Evolutionary conservation across 768 basidiomycete species (phyloP).

Genomic region (Candolleomyces aberdarensis): DNA sequence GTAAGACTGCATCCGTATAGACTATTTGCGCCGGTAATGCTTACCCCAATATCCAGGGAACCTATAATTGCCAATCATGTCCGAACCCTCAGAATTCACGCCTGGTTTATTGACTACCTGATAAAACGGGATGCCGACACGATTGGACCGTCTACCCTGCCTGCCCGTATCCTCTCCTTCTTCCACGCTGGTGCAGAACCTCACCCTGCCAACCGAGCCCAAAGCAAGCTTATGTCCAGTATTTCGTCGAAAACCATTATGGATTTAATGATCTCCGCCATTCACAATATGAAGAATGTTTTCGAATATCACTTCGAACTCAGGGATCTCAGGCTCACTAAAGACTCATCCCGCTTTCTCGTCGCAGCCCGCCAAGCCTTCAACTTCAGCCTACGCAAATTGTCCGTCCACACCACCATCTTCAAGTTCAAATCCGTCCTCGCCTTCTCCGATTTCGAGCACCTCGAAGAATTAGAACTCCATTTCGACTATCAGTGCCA

Average conservation of each 20-base stretch:
- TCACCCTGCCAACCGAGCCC: background rate
- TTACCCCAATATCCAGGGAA: constrained; percentile 18
- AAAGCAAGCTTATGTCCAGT: constrained; percentile 4
- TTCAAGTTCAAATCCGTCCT: constrained; percentile 28
- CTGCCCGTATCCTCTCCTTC: background rate
- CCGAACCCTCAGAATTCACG: constrained; percentile 31
- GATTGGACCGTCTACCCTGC: too few relatives aligned
- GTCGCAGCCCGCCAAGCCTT: constrained; percentile 24
- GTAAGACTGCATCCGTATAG: constrained; percentile 16
- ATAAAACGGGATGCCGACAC: constrained; percentile 10
- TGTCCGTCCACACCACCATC: constrained; percentile 30
- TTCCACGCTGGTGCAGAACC: background rate
- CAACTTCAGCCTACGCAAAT: constrained; percentile 27
- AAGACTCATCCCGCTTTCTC: constrained; percentile 27
- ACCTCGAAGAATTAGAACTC: constrained; percentile 31
- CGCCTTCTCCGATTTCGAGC: constrained; percentile 23
- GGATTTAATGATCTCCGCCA: constrained; percentile 28
- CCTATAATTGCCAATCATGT: constrained; percentile 31
- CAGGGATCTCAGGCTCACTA: constrained; percentile 32
- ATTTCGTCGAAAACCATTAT: constrained; percentile 22
- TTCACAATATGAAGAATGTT: constrained; percentile 31
- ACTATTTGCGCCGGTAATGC: too few relatives aligned
- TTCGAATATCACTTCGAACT: constrained; percentile 34
- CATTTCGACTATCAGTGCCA: constrained; percentile 28
- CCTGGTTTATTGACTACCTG: constrained; percentile 39